Percentiles rank a stretch among this genome's conserved stretches.
Conservation (phyloP, 2,329 filamentous ascomycete genomes). For the Cadophora luteo-olivacea region DNA sequence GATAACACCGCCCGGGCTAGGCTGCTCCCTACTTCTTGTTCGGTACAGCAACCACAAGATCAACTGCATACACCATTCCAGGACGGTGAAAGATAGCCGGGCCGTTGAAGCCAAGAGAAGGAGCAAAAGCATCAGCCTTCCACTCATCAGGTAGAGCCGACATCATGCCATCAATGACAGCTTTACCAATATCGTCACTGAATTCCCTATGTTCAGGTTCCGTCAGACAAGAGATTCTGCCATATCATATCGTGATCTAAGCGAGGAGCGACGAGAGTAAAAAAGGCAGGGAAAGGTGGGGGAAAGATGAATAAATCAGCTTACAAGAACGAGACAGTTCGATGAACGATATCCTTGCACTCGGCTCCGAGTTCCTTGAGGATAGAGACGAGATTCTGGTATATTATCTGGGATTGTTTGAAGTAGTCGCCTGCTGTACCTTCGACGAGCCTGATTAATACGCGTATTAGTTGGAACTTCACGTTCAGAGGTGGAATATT, state of each 20-base stretch:
- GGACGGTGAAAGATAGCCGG: neutral
- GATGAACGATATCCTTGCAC: neutral
- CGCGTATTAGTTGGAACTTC: too few species aligned
- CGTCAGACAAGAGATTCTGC: neutral
- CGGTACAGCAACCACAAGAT: neutral
- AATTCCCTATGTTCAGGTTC: neutral
- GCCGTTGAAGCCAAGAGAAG: neutral
- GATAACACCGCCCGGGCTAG: too few species aligned
- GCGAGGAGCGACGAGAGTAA: too few species aligned
- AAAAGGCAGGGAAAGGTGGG: too few species aligned
- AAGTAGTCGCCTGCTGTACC: neutral
- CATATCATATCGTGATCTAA: too few species aligned
- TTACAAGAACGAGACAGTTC: neutral
- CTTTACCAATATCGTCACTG: neutral
- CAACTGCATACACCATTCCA: neutral
- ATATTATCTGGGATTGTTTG: neutral
- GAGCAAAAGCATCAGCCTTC: neutral
- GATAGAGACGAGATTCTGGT: neutral
- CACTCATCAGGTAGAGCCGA: neutral
- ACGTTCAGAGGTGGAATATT: too few species aligned
- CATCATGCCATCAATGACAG: neutral
- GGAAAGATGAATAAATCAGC: neutral
- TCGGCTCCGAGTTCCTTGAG: neutral
- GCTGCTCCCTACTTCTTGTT: neutral
- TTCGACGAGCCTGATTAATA: neutral